Base-by-base conservation (phyloP, 192 early-diverging fungal genomes). In the Chytriomyces confervae region DNA sequence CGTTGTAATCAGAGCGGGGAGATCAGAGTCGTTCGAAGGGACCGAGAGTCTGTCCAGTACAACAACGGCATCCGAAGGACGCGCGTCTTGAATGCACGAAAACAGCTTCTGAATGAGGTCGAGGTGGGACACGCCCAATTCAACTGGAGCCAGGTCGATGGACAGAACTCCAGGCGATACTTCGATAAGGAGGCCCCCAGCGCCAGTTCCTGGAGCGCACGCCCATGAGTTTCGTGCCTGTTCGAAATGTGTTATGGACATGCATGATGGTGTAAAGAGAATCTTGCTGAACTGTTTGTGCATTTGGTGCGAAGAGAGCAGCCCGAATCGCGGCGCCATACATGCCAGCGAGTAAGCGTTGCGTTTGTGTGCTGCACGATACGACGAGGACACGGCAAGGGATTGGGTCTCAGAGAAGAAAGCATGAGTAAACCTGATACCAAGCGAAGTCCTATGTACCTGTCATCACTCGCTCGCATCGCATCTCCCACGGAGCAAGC, bases 201-300 rank as follows among this genome's bases (percentile, higher is more conserved):
- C 72, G 57, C 50, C 50, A 11, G 27, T 61, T 11, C 72, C 72
- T 6, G 50, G 60, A 20, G 62, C 18, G 60, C 16, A 23, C 5
- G 8, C 27, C 72, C 72, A 74, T 23, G 60, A 62, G 46, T 74
- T 74, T 53, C 62, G 61, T 74, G 29, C 57, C 61, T 74, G 29
- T 11, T 60, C 27, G 8, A n/a, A 1, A 45, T 57, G 44, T 16
- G 18, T 50, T 36, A 20, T 13, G 53, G 53, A 20, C 13, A 57
- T 20, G 53, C 13, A 57, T n/a, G 53, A 57, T 13, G 20, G 53
- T 13, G 53, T 13, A 20, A 13, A 57, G 2, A 57, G 20, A 57
- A 20, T 20, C 13, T n/a, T 57, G 53, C 53, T 36, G 53, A 57
- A 57, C 53, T 20, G 20, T 13, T n/a, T 20, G 53, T 1, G 20